A percentile compares a stretch with the other conserved stretches of the same genome.
Conservation (phyloP, 2,329 filamentous ascomycete genomes). For the Dothideomycetidae sp. region DNA sequence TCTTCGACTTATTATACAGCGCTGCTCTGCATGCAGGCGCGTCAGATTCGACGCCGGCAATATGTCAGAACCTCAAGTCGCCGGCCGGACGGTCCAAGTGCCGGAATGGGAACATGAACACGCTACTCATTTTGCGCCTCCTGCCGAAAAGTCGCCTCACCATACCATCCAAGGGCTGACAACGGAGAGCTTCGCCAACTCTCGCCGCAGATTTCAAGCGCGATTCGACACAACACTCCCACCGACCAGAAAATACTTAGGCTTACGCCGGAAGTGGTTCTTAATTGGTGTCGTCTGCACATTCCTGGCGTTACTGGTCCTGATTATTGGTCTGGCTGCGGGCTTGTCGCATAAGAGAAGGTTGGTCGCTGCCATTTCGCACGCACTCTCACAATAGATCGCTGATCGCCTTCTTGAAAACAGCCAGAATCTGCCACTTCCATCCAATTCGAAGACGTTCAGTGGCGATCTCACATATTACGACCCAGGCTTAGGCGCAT, state of each 20-base stretch:
- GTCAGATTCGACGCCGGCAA: no score
- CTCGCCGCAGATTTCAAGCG: conserved; percentile 7
- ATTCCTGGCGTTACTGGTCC: conserved; percentile 23
- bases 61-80: not conserved
- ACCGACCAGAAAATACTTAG: conserved; percentile 26
- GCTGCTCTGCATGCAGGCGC: no score
- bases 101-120: conserved; percentile 18
- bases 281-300: conserved; percentile 22
- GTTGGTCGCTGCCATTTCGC: not conserved
- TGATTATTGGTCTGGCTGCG: conserved; percentile 30
- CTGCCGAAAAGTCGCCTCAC: conserved; percentile 8
- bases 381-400: conserved; percentile 14
- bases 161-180: not conserved
- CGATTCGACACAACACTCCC: conserved; percentile 24
- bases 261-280: conserved; percentile 26
- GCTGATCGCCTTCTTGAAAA: no score
- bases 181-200: conserved; percentile 1
- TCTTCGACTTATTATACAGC: no score
- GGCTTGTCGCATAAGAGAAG: conserved; percentile 20
- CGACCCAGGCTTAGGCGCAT: conserved; percentile 51
- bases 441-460: conserved; percentile 37
- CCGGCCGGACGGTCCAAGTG: conserved; percentile 10
- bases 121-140: conserved; percentile 1
- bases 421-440: conserved; percentile 35
- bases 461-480: conserved; percentile 59